phyloP scores from a whole-genome alignment of 108 stramenopile genomes.

The Cyclotella choctawhatcheeana region DNA sequence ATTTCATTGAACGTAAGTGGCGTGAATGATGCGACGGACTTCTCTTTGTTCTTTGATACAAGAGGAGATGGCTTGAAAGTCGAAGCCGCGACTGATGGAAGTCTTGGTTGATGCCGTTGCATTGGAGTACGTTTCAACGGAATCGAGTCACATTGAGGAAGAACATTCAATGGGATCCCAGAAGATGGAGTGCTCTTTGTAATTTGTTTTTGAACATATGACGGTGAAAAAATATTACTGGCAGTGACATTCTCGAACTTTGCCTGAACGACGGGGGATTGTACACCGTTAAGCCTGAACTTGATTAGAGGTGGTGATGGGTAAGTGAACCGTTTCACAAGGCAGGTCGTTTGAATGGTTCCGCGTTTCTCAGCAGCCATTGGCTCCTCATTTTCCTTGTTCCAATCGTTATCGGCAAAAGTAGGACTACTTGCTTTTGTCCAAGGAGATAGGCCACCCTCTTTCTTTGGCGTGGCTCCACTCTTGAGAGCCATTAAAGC shows the following conservation, averaged over 20 bases:
- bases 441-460: background rate
- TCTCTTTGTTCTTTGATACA: background rate
- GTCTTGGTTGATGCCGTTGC: background rate
- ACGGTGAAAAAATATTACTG: slow-evolving; percentile 15
- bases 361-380: too few species aligned
- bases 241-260: background rate
- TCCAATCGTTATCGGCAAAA: background rate
- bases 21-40: background rate
- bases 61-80: background rate
- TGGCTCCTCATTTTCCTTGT: slow-evolving; percentile 8
- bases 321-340: background rate
- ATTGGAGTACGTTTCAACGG: background rate
- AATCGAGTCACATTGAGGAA: slow-evolving; percentile 11
- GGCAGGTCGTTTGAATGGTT: background rate
- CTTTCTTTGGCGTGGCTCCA: background rate
- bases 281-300: background rate
- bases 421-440: background rate
- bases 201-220: background rate
- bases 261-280: background rate
- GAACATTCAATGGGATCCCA: background rate
- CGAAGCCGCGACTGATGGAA: background rate
- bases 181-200: slow-evolving; percentile 8
- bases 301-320: slow-evolving; percentile 1
- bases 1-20: background rate
- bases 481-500: slow-evolving; percentile 4